Conservation (phyloP, 176 grass and related monocot genomes). For the Oryza glaberrima region DNA sequence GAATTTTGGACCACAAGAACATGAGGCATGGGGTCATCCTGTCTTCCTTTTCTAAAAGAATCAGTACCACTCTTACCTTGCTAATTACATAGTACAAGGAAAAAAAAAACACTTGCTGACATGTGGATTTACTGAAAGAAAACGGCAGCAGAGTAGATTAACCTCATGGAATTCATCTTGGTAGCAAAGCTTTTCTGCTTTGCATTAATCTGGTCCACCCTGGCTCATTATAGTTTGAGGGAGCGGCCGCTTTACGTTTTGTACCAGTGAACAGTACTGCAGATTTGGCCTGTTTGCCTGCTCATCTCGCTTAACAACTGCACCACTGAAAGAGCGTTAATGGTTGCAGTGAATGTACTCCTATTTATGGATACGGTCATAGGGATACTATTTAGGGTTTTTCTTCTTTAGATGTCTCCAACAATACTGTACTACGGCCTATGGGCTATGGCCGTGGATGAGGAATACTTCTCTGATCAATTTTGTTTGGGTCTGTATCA, state of each 20-base stretch:
- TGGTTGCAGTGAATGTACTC: neutral
- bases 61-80: neutral
- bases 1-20: constrained; percentile 10
- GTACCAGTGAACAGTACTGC: neutral
- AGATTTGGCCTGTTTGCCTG: neutral
- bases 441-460: neutral
- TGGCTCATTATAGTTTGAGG: neutral
- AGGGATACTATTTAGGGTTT: neutral
- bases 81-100: neutral
- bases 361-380: neutral
- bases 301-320: neutral
- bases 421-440: neutral
- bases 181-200: neutral
- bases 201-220: neutral
- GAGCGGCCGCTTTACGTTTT: neutral
- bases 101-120: neutral
- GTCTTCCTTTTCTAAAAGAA: constrained; percentile 30
- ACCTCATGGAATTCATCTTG: neutral
- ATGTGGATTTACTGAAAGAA: neutral
- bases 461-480: neutral
- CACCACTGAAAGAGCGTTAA: constrained; percentile 9
- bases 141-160: constrained; percentile 23
- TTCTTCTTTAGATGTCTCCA: neutral
- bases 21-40: constrained; percentile 12
- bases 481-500: neutral